Conservation (phyloP, 352 stramenopile genomes). For the Phytophthora macrochlamydospora region DNA sequence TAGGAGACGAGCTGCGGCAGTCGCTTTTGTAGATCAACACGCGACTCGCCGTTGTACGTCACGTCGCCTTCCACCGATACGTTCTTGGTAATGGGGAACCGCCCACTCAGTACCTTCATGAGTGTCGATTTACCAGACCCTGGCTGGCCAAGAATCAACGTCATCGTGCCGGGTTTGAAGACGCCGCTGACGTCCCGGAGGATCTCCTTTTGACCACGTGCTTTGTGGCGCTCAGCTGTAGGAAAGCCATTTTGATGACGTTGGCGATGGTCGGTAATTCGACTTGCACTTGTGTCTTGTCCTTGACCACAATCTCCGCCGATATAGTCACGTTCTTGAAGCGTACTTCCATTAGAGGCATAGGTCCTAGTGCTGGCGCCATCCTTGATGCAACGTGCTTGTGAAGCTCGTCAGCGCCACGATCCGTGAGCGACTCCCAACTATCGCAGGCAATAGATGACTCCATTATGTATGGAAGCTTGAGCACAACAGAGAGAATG, state of each 20-base stretch:
- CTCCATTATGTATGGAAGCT: background rate
- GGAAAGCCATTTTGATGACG: conserved; percentile 21
- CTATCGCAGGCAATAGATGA: conserved; percentile 8
- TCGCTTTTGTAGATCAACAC: conserved; percentile 4
- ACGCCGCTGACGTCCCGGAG: conserved; percentile 34
- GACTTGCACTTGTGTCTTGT: conserved; percentile 15
- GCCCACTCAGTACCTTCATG: conserved; percentile 36
- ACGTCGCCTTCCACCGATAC: conserved; percentile 18
- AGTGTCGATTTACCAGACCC: conserved; percentile 27
- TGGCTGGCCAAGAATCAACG: conserved; percentile 22
- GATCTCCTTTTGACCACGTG: conserved; percentile 38
- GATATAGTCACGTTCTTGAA: conserved; percentile 41
- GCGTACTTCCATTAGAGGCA: conserved; percentile 48
- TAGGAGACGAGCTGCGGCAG: conserved; percentile 35
- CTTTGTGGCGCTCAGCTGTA: conserved; percentile 14
- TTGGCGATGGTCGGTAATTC: conserved; percentile 49
- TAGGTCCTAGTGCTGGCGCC: conserved; percentile 20
- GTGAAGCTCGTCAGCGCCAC: conserved; percentile 29
- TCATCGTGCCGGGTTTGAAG: conserved; percentile 29
- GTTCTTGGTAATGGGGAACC: conserved; percentile 26
- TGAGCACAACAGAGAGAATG: conserved; percentile 5
- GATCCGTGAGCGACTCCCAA: conserved; percentile 22
- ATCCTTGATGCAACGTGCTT: conserved; percentile 21
- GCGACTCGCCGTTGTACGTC: conserved; percentile 31
- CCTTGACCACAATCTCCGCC: conserved; percentile 27